phyloP scores from a whole-genome alignment of 345 rosid genomes.

The Lumnitzera racemosa region DNA sequence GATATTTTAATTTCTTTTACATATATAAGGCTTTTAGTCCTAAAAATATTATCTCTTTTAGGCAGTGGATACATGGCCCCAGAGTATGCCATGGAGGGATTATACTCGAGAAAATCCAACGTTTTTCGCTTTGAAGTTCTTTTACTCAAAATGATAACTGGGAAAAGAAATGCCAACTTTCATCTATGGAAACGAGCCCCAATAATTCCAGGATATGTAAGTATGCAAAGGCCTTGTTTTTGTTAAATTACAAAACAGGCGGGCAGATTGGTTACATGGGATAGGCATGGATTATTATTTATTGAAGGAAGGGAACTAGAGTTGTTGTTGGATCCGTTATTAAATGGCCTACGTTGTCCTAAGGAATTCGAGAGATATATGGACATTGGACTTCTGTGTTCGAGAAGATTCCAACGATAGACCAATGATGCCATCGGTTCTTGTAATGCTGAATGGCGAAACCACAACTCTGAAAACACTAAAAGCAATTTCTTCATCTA shows the following conservation, averaged over 20 bases:
- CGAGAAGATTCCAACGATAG: slow-evolving; percentile 50
- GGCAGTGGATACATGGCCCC: slow-evolving; percentile 56
- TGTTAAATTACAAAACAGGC: too few relatives aligned
- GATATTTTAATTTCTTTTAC: too few relatives aligned
- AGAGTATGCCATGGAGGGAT: slow-evolving; percentile 39
- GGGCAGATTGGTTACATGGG: neutral
- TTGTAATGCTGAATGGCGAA: slow-evolving; percentile 33
- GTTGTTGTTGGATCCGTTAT: slow-evolving; percentile 39
- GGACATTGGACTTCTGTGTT: slow-evolving; percentile 54
- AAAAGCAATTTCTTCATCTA: slow-evolving; percentile 1
- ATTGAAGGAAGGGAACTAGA: slow-evolving; percentile 32
- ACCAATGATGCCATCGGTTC: slow-evolving; percentile 39
- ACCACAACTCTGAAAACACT: slow-evolving; percentile 21
- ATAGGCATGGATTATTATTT: slow-evolving; percentile 59
- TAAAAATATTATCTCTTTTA: neutral
- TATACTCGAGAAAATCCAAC: slow-evolving; percentile 44
- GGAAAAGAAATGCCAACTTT: slow-evolving; percentile 26
- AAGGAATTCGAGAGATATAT: slow-evolving; percentile 42
- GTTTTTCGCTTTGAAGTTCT: slow-evolving; percentile 54
- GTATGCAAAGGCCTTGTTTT: too few relatives aligned
- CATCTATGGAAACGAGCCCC: slow-evolving; percentile 8
- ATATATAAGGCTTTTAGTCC: too few relatives aligned
- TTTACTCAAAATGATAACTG: slow-evolving; percentile 48
- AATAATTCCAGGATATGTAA: slow-evolving; percentile 31
- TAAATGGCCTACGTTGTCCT: slow-evolving; percentile 19